A percentile compares a stretch with the other conserved stretches of the same genome.
Evolutionary conservation across 306 rosid species (phyloP).

Genomic region (Corylus avellana): DNA sequence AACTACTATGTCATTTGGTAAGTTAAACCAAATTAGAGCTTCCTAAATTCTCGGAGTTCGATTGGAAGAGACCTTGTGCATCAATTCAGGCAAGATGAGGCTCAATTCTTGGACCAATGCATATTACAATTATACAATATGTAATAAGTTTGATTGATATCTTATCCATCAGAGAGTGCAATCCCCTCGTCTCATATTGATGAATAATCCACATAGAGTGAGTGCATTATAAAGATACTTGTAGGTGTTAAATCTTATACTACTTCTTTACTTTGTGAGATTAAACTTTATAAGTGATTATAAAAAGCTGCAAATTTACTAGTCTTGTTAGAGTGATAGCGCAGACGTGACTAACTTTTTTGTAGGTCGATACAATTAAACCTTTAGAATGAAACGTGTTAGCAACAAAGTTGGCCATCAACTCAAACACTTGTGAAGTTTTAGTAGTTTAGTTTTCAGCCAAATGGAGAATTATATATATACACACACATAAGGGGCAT

Average conservation of each 20-base stretch:
- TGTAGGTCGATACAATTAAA: background rate
- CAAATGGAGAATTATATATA: background rate
- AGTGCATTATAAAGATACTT: no score
- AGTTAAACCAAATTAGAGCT: no score
- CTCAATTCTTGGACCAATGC: constrained; percentile 61
- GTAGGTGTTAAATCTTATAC: no score
- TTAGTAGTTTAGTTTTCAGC: background rate
- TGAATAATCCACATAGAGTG: no score
- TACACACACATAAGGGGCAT: background rate
- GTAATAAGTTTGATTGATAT: background rate
- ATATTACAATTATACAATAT: background rate
- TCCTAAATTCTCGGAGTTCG: constrained; percentile 35
- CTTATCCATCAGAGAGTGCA: background rate
- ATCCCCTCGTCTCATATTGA: no score
- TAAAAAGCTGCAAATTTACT: no score
- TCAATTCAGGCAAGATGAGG: constrained; percentile 57
- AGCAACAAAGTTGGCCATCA: background rate
- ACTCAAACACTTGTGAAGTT: background rate
- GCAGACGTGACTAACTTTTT: no score
- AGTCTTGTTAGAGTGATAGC: no score
- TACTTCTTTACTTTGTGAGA: no score
- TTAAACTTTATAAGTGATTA: no score
- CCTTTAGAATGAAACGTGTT: background rate
- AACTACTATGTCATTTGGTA: no score
- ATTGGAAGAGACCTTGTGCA: constrained; percentile 52